These are phyloP conservation scores for Monotropa hypopitys DNA, from an alignment of 179 eudicot species.

Conservation along the genomic window DNA sequence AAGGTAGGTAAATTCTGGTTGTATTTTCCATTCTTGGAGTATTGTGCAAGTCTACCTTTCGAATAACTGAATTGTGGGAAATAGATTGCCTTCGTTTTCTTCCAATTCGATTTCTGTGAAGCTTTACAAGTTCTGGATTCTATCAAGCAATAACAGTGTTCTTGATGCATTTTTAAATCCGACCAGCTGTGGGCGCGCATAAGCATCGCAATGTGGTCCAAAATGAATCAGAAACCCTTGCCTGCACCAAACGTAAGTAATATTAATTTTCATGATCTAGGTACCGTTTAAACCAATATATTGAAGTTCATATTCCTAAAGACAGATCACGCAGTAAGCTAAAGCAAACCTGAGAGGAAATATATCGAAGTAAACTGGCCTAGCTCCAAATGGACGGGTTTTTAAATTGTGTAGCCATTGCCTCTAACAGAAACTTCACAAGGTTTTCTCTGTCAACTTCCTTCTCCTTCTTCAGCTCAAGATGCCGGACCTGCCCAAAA, in stretches of 20 bases:
- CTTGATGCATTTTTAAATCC: neutral
- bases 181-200: neutral
- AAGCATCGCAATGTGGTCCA: neutral
- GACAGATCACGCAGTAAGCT: neutral
- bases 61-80: too few relatives aligned
- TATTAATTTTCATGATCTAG: neutral
- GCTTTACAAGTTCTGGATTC: too few relatives aligned
- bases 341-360: constrained; percentile 5
- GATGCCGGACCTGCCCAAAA: constrained; percentile 67
- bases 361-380: neutral
- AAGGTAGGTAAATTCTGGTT: too few relatives aligned
- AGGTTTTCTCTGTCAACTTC: constrained; percentile 56
- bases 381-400: constrained; percentile 70
- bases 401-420: constrained; percentile 65
- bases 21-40: too few relatives aligned
- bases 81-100: too few relatives aligned
- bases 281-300: neutral
- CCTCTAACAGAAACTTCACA: constrained; percentile 58
- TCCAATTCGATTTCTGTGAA: too few relatives aligned
- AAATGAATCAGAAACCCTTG: neutral
- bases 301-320: neutral
- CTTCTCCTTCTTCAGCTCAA: constrained; percentile 71
- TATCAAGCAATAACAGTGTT: too few relatives aligned
- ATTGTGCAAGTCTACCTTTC: too few relatives aligned
- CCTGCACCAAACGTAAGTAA: neutral